A percentile compares a stretch with the other conserved stretches of the same genome.
Evolutionary conservation across 2,329 filamentous ascomycete species (phyloP).

Genomic region (Colletotrichum truncatum): DNA sequence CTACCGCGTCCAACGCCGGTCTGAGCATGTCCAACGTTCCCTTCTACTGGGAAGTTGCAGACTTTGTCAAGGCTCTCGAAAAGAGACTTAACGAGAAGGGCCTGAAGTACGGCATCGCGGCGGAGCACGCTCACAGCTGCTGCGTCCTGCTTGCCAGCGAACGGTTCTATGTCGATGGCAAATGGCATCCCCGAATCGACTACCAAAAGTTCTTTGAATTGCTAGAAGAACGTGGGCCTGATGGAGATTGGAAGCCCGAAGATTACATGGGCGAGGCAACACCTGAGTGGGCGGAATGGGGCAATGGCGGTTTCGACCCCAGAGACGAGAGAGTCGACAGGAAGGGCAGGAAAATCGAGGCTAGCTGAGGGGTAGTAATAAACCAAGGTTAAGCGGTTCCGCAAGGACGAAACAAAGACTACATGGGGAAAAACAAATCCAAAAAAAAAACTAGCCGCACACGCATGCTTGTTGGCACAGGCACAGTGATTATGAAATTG

Average conservation of each 20-base stretch:
- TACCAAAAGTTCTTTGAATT: conserved; percentile 89
- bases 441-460: background rate
- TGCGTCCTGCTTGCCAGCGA: conserved; percentile 88
- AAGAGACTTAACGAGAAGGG: conserved; percentile 74
- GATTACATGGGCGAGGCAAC: conserved; percentile 90
- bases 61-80: conserved; percentile 82
- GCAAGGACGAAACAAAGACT: conserved; percentile 6
- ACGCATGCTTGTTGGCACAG: background rate
- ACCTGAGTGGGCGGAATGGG: conserved; percentile 95
- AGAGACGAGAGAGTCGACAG: conserved; percentile 86
- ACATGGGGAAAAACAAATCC: background rate
- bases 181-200: conserved; percentile 93
- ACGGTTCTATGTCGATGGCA: conserved; percentile 78
- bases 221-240: conserved; percentile 72
- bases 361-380: conserved; percentile 33
- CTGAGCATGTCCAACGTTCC: conserved; percentile 98
- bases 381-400: conserved; percentile 24
- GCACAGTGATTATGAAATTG: background rate
- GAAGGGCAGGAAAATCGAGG: conserved; percentile 77
- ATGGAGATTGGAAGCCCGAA: conserved; percentile 82
- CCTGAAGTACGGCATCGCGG: conserved; percentile 87
- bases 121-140: conserved; percentile 95
- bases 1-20: conserved; percentile 83
- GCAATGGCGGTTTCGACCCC: conserved; percentile 93
- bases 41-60: conserved; percentile 89